Evolutionary conservation across 768 basidiomycete genomes (phyloP).

Genomic region (Naganishia onofrii): DNA sequence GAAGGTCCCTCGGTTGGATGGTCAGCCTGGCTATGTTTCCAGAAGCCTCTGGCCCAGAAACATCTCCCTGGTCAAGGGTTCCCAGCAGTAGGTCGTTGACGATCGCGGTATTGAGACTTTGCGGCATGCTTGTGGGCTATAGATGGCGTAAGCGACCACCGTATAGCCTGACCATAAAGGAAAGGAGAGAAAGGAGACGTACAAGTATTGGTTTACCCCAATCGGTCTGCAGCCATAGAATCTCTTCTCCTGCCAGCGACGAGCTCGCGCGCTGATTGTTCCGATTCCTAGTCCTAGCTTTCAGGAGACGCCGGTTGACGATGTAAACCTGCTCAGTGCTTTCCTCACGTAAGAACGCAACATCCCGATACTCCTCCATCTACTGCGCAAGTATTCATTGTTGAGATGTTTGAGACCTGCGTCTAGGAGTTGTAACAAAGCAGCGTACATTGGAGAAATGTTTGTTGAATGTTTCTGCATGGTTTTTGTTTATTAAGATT

Average conservation of each 20-base stretch:
- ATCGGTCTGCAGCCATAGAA: slow-evolving; percentile 11
- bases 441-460: slow-evolving; percentile 1
- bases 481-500: not conserved
- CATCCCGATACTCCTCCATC: slow-evolving; percentile 4
- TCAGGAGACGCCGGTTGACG: not conserved
- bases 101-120: not conserved
- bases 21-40: no score
- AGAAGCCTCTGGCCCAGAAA: not conserved
- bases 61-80: not conserved
- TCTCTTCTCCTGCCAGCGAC: not conserved
- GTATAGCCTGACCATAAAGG: not conserved
- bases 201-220: not conserved
- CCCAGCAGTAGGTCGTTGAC: no score
- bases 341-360: not conserved
- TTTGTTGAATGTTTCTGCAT: not conserved
- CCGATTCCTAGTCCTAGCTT: not conserved
- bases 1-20: not conserved
- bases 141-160: not conserved
- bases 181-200: not conserved
- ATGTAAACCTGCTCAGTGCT: slow-evolving; percentile 12
- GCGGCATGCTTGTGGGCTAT: not conserved
- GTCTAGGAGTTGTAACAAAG: no score
- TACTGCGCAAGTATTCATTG: slow-evolving; percentile 2
- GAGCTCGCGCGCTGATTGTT: not conserved
- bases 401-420: not conserved